Conservation (phyloP, 179 eudicot genomes). For the Beta corolliflora region DNA sequence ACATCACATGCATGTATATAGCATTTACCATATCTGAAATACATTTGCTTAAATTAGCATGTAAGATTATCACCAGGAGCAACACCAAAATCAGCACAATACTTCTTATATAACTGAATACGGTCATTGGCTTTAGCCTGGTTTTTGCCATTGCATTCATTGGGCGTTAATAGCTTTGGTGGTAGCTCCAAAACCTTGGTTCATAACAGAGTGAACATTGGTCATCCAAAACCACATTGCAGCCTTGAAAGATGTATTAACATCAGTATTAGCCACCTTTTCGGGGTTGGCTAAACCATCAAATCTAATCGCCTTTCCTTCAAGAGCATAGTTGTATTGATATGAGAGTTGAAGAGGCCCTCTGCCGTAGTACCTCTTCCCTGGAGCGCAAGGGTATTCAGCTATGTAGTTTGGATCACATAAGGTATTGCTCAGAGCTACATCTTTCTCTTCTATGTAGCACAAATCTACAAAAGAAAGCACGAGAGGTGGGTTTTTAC, state of each 20-base stretch:
- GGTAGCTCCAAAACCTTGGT: constrained; percentile 43
- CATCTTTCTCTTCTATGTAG: constrained; percentile 34
- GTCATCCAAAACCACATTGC: constrained; percentile 43
- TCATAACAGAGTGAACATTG: constrained; percentile 32
- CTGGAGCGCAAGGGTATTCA: constrained; percentile 32
- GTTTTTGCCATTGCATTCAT: constrained; percentile 33
- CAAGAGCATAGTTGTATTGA: constrained; percentile 39
- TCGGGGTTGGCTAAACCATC: constrained; percentile 36
- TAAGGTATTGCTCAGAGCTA: constrained; percentile 9
- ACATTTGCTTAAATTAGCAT: constrained; percentile 14
- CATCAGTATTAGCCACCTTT: constrained; percentile 32
- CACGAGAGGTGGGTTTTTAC: not conserved
- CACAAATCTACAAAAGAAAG: constrained; percentile 26
- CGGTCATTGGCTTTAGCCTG: constrained; percentile 21
- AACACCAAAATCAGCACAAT: constrained; percentile 35
- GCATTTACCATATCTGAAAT: too few species aligned
- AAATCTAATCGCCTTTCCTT: constrained; percentile 21
- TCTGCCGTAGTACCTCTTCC: constrained; percentile 31
- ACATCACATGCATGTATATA: too few species aligned
- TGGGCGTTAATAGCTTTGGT: constrained; percentile 28
- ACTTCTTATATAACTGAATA: constrained; percentile 27
- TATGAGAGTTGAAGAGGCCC: constrained; percentile 37
- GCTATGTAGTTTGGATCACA: constrained; percentile 19
- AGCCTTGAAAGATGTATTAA: constrained; percentile 34
- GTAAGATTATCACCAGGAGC: constrained; percentile 36